Percentiles rank a stretch among this genome's conserved stretches.
Evolutionary conservation across 345 rosid genomes (phyloP).

Genomic region (Geranium brycei): DNA sequence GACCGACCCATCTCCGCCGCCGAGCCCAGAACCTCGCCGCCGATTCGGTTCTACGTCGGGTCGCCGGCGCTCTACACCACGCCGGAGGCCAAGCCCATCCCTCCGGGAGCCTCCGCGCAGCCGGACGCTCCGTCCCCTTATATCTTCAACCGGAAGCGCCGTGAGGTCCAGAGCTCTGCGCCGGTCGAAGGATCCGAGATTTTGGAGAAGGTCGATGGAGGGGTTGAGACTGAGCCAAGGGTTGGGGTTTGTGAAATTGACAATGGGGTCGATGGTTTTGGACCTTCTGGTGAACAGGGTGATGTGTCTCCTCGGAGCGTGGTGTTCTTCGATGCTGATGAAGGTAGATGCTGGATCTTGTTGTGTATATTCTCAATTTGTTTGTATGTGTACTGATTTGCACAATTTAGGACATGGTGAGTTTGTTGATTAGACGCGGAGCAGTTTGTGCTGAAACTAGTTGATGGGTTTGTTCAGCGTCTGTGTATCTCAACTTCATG

Average conservation of each 20-base stretch:
- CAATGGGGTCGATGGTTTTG: neutral
- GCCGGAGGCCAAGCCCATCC: neutral
- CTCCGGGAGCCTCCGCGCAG: neutral
- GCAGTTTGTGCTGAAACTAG: no score
- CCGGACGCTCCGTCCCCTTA: neutral
- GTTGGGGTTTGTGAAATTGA: neutral
- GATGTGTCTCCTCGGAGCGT: neutral
- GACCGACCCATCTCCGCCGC: neutral
- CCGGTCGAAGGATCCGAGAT: neutral
- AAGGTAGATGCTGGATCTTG: neutral
- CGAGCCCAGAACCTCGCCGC: neutral
- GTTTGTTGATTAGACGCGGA: neutral
- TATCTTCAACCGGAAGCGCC: neutral
- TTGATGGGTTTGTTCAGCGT: no score
- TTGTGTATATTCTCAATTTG: no score
- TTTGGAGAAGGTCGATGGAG: no score
- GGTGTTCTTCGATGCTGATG: neutral
- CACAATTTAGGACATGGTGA: neutral
- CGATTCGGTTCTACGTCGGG: neutral
- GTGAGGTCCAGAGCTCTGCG: neutral
- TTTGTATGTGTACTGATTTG: neutral
- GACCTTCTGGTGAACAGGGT: neutral
- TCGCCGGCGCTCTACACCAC: neutral
- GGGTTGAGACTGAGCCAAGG: neutral
- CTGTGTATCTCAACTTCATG: no score